phyloP scores from a whole-genome alignment of 805 yeast species.

The Pichia ethanolica region DNA sequence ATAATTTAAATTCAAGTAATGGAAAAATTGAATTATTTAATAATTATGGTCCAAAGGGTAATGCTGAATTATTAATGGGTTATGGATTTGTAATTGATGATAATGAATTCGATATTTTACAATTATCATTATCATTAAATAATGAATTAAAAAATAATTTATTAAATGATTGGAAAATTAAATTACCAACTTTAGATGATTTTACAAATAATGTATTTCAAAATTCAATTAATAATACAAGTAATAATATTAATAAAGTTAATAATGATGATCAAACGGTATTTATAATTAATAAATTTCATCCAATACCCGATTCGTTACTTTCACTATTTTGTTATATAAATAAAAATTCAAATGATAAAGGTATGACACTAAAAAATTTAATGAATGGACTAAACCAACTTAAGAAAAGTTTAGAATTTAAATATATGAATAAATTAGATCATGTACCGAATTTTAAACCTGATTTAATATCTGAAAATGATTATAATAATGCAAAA shows the following conservation, averaged over 20 bases:
- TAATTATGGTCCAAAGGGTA: slow-evolving; percentile 83
- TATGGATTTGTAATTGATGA: slow-evolving; percentile 68
- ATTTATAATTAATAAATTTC: slow-evolving; percentile 23
- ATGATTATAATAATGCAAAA: slow-evolving; percentile 20
- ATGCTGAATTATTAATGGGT: slow-evolving; percentile 71
- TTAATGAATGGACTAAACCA: slow-evolving; percentile 55
- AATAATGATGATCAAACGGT: slow-evolving; percentile 8
- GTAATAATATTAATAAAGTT: not conserved
- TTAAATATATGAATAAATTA: slow-evolving; percentile 31
- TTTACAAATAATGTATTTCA: slow-evolving; percentile 20
- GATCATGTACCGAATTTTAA: slow-evolving; percentile 10
- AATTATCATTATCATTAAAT: slow-evolving; percentile 44
- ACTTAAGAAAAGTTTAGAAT: slow-evolving; percentile 44
- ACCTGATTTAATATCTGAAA: slow-evolving; percentile 1
- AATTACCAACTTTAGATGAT: slow-evolving; percentile 21
- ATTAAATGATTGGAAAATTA: slow-evolving; percentile 15
- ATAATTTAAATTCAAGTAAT: not conserved
- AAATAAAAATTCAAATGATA: slow-evolving; percentile 42
- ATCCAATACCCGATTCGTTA: slow-evolving; percentile 37
- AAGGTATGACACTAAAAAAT: slow-evolving; percentile 39
- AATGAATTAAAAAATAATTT: not conserved
- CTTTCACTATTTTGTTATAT: slow-evolving; percentile 47
- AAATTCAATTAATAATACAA: too few species aligned
- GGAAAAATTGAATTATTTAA: slow-evolving; percentile 54
- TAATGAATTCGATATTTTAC: slow-evolving; percentile 51